Conservation (phyloP, 2,329 filamentous ascomycete genomes). For the Hypoxylon sp. region DNA sequence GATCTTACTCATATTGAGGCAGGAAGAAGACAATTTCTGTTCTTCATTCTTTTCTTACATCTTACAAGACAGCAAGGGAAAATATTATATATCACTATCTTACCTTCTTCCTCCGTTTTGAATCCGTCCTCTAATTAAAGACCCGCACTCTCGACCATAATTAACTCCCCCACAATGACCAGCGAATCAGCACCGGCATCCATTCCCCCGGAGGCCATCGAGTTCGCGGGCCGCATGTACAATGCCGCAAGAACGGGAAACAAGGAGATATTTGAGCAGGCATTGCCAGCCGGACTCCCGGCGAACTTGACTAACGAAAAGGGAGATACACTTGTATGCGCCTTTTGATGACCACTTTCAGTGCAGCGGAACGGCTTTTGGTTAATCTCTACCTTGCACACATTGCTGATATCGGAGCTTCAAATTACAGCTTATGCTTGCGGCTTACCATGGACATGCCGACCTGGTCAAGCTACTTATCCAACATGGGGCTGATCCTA, state of each 20-base stretch:
- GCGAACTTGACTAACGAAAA: conserved; percentile 79
- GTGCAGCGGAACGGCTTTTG: neutral
- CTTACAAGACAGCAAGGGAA: neutral
- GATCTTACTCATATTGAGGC: conserved; percentile 6
- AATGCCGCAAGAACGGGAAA: conserved; percentile 74
- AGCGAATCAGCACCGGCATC: conserved; percentile 31
- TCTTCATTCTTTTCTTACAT: neutral
- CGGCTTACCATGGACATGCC: conserved; percentile 76
- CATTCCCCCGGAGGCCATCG: conserved; percentile 74
- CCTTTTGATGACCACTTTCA: neutral
- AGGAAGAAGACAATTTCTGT: neutral
- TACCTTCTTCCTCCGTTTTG: neutral
- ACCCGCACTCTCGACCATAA: neutral
- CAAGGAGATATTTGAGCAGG: conserved; percentile 69
- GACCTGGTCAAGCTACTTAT: conserved; percentile 72
- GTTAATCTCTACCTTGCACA: neutral
- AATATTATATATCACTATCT: neutral
- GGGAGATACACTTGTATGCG: conserved; percentile 75
- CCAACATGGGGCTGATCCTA: conserved; percentile 73
- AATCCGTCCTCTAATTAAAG: neutral
- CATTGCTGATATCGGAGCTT: conserved; percentile 5
- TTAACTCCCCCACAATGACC: conserved; percentile 38
- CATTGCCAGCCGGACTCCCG: conserved; percentile 74
- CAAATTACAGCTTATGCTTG: conserved; percentile 73
- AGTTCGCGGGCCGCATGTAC: conserved; percentile 75